These are phyloP conservation scores for Calonectria ilicicola DNA, from an alignment of 2,329 filamentous ascomycete species.

Conservation along the genomic window DNA sequence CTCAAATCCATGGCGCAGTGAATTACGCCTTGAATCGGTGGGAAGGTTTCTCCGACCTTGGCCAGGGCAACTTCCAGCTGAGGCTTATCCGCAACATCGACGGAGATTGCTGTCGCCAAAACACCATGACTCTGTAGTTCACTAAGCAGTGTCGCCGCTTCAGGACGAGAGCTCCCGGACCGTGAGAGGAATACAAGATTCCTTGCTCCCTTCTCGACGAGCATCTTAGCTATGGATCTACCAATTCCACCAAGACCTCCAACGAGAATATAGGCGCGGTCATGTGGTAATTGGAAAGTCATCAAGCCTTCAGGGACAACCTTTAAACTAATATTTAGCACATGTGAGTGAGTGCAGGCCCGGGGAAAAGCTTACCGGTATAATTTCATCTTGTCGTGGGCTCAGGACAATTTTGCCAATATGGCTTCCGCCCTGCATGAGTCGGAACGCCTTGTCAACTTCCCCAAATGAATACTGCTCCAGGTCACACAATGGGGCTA, in stretches of 20 bases:
- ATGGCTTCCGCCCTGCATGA: neutral
- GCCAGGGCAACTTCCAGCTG: neutral
- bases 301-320: neutral
- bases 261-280: constrained; percentile 24
- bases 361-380: neutral
- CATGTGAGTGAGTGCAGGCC: neutral
- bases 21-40: neutral
- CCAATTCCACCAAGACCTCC: constrained; percentile 58
- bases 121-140: neutral
- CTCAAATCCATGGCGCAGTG: neutral
- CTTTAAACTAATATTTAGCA: neutral
- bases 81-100: neutral
- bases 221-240: constrained; percentile 49
- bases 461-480: neutral
- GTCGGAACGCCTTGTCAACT: neutral
- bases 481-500: neutral
- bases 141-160: neutral
- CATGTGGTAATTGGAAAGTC: neutral
- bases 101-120: neutral
- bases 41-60: neutral
- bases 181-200: neutral
- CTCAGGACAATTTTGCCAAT: neutral
- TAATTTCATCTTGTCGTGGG: neutral
- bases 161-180: neutral
- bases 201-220: constrained; percentile 46